Conservation (phyloP, 257 asterid genomes). For the Lavandula angustifolia region DNA sequence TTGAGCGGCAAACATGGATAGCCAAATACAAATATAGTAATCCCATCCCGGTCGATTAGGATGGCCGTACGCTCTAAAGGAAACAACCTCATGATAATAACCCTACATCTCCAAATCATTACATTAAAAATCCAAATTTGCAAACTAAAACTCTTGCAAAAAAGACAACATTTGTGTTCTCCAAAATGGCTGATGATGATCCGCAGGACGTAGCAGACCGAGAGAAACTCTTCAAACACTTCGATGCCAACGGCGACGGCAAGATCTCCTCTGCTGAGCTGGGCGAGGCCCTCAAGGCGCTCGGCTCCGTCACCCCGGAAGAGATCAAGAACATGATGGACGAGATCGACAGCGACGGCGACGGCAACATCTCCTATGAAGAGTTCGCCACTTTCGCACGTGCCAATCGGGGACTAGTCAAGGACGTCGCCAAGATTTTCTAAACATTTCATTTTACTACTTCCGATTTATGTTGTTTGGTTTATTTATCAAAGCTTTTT, state of each 20-base stretch:
- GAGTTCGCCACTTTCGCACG: constrained; percentile 40
- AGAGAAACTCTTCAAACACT: constrained; percentile 44
- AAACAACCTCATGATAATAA: constrained; percentile 34
- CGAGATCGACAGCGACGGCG: constrained; percentile 48
- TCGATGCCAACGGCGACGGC: constrained; percentile 56
- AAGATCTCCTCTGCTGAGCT: constrained; percentile 44
- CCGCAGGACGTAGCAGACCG: constrained; percentile 43
- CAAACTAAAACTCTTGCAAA: not conserved
- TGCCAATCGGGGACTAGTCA: constrained; percentile 42
- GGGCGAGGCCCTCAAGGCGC: constrained; percentile 44
- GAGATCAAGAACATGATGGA: constrained; percentile 48
- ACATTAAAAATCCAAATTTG: not conserved
- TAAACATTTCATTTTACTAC: too few relatives aligned
- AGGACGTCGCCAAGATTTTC: constrained; percentile 54
- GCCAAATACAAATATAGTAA: constrained; percentile 11
- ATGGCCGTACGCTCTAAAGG: constrained; percentile 35
- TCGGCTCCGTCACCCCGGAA: constrained; percentile 38
- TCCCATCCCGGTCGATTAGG: constrained; percentile 36
- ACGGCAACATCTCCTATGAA: constrained; percentile 45
- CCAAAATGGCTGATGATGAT: constrained; percentile 46
- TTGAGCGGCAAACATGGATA: constrained; percentile 24
- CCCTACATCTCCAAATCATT: constrained; percentile 8
- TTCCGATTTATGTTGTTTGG: too few relatives aligned
- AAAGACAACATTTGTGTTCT: too few relatives aligned
- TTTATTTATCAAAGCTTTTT: too few relatives aligned